Evolutionary conservation across 768 basidiomycete genomes (phyloP), one percentile per base, ranked within the genome.

Genomic region (Amanita exitialis): DNA sequence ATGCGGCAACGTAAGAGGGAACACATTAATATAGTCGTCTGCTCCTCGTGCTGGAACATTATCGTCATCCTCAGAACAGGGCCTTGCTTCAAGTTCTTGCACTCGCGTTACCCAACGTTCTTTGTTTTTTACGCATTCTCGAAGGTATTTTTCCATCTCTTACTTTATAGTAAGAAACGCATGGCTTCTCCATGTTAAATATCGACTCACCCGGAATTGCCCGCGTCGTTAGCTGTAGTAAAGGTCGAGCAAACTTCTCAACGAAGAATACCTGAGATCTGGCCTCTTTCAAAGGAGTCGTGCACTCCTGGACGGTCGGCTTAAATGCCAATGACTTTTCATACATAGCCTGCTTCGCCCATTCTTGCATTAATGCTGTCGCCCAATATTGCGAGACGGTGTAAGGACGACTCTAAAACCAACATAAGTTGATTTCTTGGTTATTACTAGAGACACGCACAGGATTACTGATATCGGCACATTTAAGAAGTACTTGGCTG

Each of bases 401-500:
- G 56, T 90, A 88, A 1, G 96, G 95, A 16, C 95, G 92, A 56
- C 86, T 85, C 94, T 97, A 44, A 12, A 38, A 59, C 46, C 49
- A 7, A 23, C 27, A 34, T 53, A 12, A 39, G 48, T 44, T n/a
- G 36, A 49, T 47, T 35, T 37, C 28, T 21, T 39, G 21, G 3
- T 30, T 39, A 37, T 48, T 16, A 48, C 41, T 43, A 18, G 46
- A 34, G 44, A 27, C 15, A 79, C 93, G 57, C 63, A 96, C 93
- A 13, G 96, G 95, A 64, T 99, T 99, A 63, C 90, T 93, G 61
- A 99, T 98, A 68, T 99, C 96, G 15, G 95, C 93, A 61, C 94
- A 96, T 67, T 99, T 98, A 64, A 99, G 82, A 47, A 99, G 69
- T 3, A 88, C 87, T 60, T 97, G 92, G 62, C 90, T 95, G 20